Evolutionary conservation across 2,329 filamentous ascomycete genomes (phyloP), one percentile per base, ranked within the genome.

Genomic region (Penicillium nordicum): DNA sequence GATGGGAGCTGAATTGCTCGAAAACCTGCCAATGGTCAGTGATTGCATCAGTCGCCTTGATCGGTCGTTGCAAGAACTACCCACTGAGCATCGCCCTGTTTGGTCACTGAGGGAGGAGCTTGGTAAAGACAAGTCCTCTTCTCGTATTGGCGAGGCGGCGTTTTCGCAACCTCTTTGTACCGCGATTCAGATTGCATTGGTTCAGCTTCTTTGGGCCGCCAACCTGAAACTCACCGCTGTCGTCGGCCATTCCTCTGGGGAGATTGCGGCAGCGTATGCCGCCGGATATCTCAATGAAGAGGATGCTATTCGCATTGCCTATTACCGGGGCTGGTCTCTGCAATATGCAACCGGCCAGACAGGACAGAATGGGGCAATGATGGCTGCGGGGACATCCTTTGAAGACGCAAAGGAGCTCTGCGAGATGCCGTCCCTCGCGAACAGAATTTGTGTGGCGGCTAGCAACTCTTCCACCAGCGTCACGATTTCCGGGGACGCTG

Each of bases 241-340:
- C 0, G 71, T 80, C 3, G 80, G 80, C 2, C 80, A 82, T 60
- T 81, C 79, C 0, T 78, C 76, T 0, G 80, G 80, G 2, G 80
- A 82, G 59, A 81, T 82, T 16, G 79, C 67, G 0, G 79, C 79
- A 0, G 80, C 78, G 0, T 83, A 81, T 58, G 78, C 79, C 0
- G 75, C 78, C 0, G 80, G 79, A 0, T 67, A 74, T 18, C 51
- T 84, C 3, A 68, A 68, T 0, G 69, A 69, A 1, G 47, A 63
- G 1, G 75, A 79, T 11, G 79, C 80, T 4, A 78, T 82, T 4
- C 63, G 63, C 0, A 69, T 76, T 18, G 78, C 79, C 0, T 82
- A 79, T 59, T 78, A 77, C 50, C 75, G 80, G 0, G 79, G 79
- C 0, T 61, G 74, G 11, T 66, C 68, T 46, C 62, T 70, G 9